Conservation (phyloP, 2,329 filamentous ascomycete genomes). For the Xylogone sp. region DNA sequence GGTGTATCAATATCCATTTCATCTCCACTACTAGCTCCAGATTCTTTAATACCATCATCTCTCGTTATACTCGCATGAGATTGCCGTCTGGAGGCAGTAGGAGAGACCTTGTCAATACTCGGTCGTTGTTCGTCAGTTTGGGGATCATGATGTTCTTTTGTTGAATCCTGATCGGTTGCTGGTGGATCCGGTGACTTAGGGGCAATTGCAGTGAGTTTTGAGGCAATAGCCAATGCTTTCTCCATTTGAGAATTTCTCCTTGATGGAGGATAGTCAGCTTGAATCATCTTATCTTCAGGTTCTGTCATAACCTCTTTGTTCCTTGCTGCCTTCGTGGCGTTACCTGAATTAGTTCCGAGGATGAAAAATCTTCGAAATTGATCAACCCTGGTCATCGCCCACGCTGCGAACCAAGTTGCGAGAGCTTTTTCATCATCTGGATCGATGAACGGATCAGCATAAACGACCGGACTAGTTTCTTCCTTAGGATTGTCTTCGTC, state of each 20-base stretch:
- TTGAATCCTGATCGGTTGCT: neutral
- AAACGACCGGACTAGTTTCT: constrained; percentile 37
- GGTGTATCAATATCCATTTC: no score
- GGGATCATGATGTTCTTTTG: no score
- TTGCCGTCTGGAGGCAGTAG: no score
- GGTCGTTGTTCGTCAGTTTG: no score
- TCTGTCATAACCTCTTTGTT: neutral
- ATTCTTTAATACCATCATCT: no score
- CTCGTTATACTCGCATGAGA: no score
- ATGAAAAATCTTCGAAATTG: constrained; percentile 52
- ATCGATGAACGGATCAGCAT: constrained; percentile 45
- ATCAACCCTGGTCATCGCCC: constrained; percentile 47
- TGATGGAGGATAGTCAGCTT: neutral
- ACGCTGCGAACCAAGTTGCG: constrained; percentile 60
- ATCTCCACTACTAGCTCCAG: no score
- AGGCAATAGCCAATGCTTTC: neutral
- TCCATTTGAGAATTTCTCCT: neutral
- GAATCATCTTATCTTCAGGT: neutral
- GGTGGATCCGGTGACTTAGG: neutral
- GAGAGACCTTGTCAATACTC: no score
- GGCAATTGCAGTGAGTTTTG: neutral
- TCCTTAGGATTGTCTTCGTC: constrained; percentile 21
- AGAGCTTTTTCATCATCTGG: constrained; percentile 59
- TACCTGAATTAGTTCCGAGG: constrained; percentile 34
- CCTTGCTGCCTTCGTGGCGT: constrained; percentile 1